phyloP scores from a whole-genome alignment of 495 filamentous ascomycete species.

The Aspergillus affinis region DNA sequence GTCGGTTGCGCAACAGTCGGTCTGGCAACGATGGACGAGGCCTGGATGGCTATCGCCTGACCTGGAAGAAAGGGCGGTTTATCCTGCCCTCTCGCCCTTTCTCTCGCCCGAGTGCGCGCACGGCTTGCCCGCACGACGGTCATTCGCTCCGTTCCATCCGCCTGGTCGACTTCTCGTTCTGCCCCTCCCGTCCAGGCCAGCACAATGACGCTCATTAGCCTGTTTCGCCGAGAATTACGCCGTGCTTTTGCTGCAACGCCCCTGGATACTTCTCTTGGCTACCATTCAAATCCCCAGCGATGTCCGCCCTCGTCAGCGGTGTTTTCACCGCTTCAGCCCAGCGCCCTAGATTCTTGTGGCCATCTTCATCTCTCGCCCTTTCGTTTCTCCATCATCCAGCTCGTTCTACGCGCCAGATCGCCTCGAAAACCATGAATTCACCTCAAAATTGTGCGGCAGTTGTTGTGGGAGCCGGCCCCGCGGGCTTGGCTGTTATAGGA shows the following conservation, averaged over 20 bases:
- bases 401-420: background rate
- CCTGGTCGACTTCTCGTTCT: constrained; percentile 1
- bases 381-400: background rate
- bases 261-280: background rate
- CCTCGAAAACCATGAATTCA: constrained; percentile 26
- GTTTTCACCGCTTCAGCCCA: constrained; percentile 2
- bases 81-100: background rate
- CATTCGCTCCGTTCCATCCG: constrained; percentile 11
- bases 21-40: background rate
- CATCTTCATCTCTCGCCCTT: constrained; percentile 11
- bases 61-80: background rate
- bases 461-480: constrained; percentile 57
- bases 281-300: constrained; percentile 1
- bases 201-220: constrained; percentile 12
- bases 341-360: constrained; percentile 8
- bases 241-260: constrained; percentile 5
- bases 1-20: constrained; percentile 17
- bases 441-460: constrained; percentile 47
- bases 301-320: background rate
- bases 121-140: constrained; percentile 4
- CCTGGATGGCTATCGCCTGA: constrained; percentile 10
- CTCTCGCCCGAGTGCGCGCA: constrained; percentile 23
- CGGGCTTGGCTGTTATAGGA: constrained; percentile 56
- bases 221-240: constrained; percentile 22
- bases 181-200: constrained; percentile 9